These are phyloP conservation scores for Alternaria viburni DNA, from an alignment of 2,329 filamentous ascomycete species.

Conservation along the genomic window DNA sequence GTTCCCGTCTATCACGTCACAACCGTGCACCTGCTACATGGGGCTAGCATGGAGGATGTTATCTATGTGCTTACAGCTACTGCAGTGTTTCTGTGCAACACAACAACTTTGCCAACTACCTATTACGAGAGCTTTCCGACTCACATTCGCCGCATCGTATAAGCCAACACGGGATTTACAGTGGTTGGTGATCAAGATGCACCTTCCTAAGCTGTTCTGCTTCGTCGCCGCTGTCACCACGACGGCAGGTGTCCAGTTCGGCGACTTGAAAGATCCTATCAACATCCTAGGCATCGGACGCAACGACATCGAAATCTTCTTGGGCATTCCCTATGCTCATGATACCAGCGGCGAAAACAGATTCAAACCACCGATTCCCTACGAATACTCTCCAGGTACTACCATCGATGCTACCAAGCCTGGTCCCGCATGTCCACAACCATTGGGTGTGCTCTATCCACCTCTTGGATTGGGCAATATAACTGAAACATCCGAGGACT, in stretches of 20 bases:
- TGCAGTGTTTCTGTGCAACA: not conserved
- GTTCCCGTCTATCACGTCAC: slow-evolving; percentile 6
- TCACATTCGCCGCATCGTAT: not conserved
- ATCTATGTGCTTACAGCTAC: not conserved
- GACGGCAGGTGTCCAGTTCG: slow-evolving; percentile 9
- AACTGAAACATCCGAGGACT: slow-evolving; percentile 58
- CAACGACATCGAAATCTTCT: slow-evolving; percentile 56
- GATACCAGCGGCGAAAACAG: slow-evolving; percentile 55
- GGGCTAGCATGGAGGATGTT: slow-evolving; percentile 1
- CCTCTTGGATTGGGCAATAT: slow-evolving; percentile 45
- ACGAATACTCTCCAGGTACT: slow-evolving; percentile 39
- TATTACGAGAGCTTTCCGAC: not conserved
- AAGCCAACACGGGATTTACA: not conserved
- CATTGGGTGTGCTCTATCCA: slow-evolving; percentile 33
- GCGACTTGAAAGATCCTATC: slow-evolving; percentile 29
- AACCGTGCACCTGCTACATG: slow-evolving; percentile 9
- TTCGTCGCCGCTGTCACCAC: slow-evolving; percentile 11
- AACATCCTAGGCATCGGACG: slow-evolving; percentile 54
- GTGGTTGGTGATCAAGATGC: slow-evolving; percentile 3
- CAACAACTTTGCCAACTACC: not conserved
- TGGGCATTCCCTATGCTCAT: slow-evolving; percentile 56
- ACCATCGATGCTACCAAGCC: slow-evolving; percentile 50
- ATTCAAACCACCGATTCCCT: slow-evolving; percentile 55
- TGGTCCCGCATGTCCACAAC: slow-evolving; percentile 56
- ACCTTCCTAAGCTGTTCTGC: slow-evolving; percentile 4